Conservation (phyloP, 352 stramenopile genomes). For the Phytopythium chamaehyphon region DNA sequence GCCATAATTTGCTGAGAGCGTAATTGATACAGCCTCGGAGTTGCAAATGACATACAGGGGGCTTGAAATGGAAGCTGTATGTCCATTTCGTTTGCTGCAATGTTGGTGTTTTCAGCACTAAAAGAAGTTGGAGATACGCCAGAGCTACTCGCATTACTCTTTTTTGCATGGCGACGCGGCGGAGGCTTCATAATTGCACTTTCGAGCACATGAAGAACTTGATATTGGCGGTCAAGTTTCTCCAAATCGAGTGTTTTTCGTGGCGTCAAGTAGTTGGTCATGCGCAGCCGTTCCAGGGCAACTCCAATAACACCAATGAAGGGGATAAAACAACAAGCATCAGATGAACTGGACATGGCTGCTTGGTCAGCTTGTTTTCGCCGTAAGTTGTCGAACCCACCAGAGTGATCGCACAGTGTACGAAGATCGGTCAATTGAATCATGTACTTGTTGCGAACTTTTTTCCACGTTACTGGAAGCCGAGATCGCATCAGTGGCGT, state of each 20-base stretch:
- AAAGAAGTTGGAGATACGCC: background rate
- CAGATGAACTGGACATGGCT: constrained; percentile 8
- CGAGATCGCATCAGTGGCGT: constrained; percentile 64
- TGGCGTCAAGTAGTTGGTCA: constrained; percentile 36
- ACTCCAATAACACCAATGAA: constrained; percentile 74
- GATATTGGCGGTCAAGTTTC: constrained; percentile 61
- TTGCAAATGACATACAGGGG: constrained; percentile 39
- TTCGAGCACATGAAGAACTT: constrained; percentile 42
- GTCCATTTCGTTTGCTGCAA: background rate
- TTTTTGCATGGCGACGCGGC: constrained; percentile 4
- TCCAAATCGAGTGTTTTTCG: constrained; percentile 45
- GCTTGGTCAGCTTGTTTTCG: constrained; percentile 49
- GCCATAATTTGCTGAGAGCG: constrained; percentile 52
- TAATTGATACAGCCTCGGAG: constrained; percentile 34
- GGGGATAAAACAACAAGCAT: constrained; percentile 35
- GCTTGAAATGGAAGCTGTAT: constrained; percentile 33
- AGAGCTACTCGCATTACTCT: background rate
- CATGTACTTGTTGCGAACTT: constrained; percentile 63
- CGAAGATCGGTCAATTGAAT: constrained; percentile 54
- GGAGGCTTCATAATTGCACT: constrained; percentile 30
- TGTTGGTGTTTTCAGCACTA: constrained; percentile 4
- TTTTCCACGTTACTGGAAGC: constrained; percentile 68
- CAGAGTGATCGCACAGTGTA: constrained; percentile 59
- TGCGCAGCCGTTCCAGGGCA: constrained; percentile 55
- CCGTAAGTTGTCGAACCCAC: constrained; percentile 67